A percentile compares a stretch with the other conserved stretches of the same genome.
These are phyloP conservation scores for Epichloe sibirici DNA, from an alignment of 2,329 filamentous ascomycete genomes.

Conservation along the genomic window DNA sequence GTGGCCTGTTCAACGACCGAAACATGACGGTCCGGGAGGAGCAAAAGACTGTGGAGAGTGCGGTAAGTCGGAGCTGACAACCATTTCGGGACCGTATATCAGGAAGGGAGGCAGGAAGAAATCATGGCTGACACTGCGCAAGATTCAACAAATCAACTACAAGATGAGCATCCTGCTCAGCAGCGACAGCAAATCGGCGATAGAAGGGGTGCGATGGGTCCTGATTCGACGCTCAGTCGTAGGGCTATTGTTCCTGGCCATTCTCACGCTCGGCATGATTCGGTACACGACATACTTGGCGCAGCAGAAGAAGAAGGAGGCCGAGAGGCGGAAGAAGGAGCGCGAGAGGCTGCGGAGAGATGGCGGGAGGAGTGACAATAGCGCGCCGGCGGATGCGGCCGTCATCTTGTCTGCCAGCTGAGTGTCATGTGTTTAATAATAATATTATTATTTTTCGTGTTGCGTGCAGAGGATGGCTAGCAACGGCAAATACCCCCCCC, in stretches of 20 bases:
- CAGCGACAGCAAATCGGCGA: slow-evolving; percentile 82
- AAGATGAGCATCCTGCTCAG: slow-evolving; percentile 86
- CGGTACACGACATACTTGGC: slow-evolving; percentile 46
- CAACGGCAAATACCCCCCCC: no score
- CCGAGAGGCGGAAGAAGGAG: slow-evolving; percentile 28
- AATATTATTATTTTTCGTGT: no score
- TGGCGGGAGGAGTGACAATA: slow-evolving; percentile 33
- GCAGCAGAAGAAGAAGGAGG: slow-evolving; percentile 36
- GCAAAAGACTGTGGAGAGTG: slow-evolving; percentile 72
- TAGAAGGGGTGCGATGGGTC: slow-evolving; percentile 86
- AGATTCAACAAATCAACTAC: slow-evolving; percentile 92
- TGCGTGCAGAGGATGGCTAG: no score
- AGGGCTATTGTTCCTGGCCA: slow-evolving; percentile 54
- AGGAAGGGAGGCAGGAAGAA: not conserved
- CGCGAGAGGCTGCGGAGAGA: slow-evolving; percentile 31
- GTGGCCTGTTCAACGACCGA: slow-evolving; percentile 90
- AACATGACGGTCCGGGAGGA: slow-evolving; percentile 86
- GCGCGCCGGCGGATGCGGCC: slow-evolving; percentile 38
- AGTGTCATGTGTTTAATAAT: slow-evolving; percentile 1
- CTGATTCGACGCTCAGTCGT: slow-evolving; percentile 51
- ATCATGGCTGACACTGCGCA: slow-evolving; percentile 17
- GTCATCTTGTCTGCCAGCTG: slow-evolving; percentile 47
- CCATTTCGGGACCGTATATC: not conserved
- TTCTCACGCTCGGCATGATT: slow-evolving; percentile 46
- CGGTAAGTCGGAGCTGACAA: slow-evolving; percentile 34